Percentiles rank a stretch among this genome's conserved stretches.
Evolutionary conservation across 495 filamentous ascomycete species (phyloP).

Genomic region (Hypoxylon cercidicola): DNA sequence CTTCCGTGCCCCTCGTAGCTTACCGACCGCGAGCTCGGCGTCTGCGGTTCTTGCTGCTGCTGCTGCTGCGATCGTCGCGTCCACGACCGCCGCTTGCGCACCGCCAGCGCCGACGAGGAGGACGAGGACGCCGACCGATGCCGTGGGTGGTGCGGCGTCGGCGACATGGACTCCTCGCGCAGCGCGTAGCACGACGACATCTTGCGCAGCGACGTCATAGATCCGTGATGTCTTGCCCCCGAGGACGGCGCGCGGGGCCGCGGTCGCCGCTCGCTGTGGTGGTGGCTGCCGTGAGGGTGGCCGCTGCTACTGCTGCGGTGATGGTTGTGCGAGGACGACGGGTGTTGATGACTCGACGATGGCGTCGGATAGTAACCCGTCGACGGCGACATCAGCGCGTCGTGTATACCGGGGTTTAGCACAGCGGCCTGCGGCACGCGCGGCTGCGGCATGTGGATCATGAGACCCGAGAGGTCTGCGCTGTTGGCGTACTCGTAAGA

Average conservation of each 20-base stretch:
- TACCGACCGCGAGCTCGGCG: conserved; percentile 20
- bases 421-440: conserved; percentile 36
- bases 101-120: conserved; percentile 29
- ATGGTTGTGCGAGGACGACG: conserved; percentile 28
- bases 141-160: conserved; percentile 25
- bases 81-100: conserved; percentile 44
- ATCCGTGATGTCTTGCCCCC: conserved; percentile 51
- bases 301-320: not conserved
- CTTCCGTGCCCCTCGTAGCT: conserved; percentile 33
- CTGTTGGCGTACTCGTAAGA: conserved; percentile 44
- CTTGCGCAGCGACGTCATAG: conserved; percentile 52
- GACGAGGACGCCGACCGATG: conserved; percentile 27
- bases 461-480: conserved; percentile 47
- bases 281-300: conserved; percentile 16
- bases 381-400: conserved; percentile 17
- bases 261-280: conserved; percentile 43
- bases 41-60: conserved; percentile 30
- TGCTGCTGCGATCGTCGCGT: conserved; percentile 19
- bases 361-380: conserved; percentile 19
- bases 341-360: not conserved
- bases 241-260: conserved; percentile 57
- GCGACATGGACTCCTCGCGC: conserved; percentile 38
- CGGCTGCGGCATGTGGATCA: conserved; percentile 55
- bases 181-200: conserved; percentile 40
- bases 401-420: conserved; percentile 27